These are phyloP conservation scores for Arachis stenosperma DNA, from an alignment of 306 rosid species.

Conservation along the genomic window DNA sequence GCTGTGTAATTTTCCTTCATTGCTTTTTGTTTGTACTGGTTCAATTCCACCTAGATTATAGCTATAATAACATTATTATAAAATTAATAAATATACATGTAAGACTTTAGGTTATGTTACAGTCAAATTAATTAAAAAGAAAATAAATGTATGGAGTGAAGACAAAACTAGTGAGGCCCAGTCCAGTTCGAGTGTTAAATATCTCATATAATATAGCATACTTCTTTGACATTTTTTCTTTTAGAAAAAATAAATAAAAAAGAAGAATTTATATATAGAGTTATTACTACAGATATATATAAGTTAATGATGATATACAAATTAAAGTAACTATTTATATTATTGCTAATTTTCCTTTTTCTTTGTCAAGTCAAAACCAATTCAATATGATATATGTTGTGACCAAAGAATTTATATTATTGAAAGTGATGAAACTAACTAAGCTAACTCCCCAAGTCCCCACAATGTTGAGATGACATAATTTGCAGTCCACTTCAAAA, in stretches of 20 bases:
- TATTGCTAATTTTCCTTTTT: not conserved
- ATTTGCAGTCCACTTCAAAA: not conserved
- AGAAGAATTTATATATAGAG: too few species aligned
- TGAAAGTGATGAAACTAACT: conserved; percentile 32
- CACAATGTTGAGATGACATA: conserved; percentile 23
- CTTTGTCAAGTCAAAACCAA: conserved; percentile 7
- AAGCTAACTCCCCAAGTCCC: conserved; percentile 32
- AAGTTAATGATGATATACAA: too few species aligned
- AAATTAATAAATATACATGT: too few species aligned
- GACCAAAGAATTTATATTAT: not conserved
- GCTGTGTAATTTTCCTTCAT: not conserved
- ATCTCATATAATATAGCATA: too few species aligned
- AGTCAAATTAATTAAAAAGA: too few species aligned
- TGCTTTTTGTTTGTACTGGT: not conserved
- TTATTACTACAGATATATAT: too few species aligned
- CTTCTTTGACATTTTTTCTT: too few species aligned
- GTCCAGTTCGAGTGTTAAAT: too few species aligned
- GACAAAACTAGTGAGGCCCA: too few species aligned
- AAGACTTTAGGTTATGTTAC: not conserved
- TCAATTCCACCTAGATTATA: not conserved
- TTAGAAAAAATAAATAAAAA: too few species aligned
- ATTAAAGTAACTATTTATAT: too few species aligned
- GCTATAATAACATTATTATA: too few species aligned
- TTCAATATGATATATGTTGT: not conserved
- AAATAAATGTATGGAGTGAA: not conserved